These are phyloP conservation scores for Cercospora nicotianae DNA, from an alignment of 2,329 filamentous ascomycete species.

Conservation along the genomic window DNA sequence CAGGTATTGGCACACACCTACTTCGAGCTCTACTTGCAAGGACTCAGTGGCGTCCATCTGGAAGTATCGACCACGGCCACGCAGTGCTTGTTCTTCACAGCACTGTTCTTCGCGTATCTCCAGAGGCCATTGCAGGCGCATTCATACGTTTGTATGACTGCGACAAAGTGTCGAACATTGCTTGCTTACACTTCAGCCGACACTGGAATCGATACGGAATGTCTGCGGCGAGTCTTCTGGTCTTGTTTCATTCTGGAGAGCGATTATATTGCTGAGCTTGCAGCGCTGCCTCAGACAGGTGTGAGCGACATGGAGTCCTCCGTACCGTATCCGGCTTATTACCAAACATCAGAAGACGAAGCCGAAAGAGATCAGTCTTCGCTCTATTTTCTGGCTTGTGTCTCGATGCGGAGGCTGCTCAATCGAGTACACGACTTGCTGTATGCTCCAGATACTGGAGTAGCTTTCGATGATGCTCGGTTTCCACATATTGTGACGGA, in stretches of 20 bases:
- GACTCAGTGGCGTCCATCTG: conserved; percentile 15
- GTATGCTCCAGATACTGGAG: conserved; percentile 18
- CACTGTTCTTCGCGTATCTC: conserved; percentile 22
- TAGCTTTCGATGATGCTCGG: conserved; percentile 21
- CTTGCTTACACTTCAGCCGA: conserved; percentile 22
- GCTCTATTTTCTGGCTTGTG: conserved; percentile 20
- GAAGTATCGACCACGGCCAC: conserved; percentile 17
- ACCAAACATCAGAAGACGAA: conserved; percentile 13
- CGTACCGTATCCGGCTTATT: conserved; percentile 15
- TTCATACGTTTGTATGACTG: conserved; percentile 19
- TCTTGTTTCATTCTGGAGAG: conserved; percentile 19
- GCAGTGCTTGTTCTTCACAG: conserved; percentile 21
- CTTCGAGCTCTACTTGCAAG: conserved; percentile 14
- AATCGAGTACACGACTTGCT: conserved; percentile 21
- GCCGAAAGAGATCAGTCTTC: conserved; percentile 16
- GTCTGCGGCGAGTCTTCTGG: conserved; percentile 20
- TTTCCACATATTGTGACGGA: conserved; percentile 21
- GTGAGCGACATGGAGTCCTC: conserved; percentile 19
- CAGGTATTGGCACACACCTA: conserved; percentile 14
- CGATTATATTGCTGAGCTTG: conserved; percentile 21
- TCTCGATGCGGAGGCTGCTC: conserved; percentile 22
- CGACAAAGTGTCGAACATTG: conserved; percentile 17
- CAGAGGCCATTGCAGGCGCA: conserved; percentile 21
- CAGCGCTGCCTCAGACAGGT: conserved; percentile 18
- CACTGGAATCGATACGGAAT: conserved; percentile 18